phyloP scores from a whole-genome alignment of 352 stramenopile species.

The Pythium phragmiticola region DNA sequence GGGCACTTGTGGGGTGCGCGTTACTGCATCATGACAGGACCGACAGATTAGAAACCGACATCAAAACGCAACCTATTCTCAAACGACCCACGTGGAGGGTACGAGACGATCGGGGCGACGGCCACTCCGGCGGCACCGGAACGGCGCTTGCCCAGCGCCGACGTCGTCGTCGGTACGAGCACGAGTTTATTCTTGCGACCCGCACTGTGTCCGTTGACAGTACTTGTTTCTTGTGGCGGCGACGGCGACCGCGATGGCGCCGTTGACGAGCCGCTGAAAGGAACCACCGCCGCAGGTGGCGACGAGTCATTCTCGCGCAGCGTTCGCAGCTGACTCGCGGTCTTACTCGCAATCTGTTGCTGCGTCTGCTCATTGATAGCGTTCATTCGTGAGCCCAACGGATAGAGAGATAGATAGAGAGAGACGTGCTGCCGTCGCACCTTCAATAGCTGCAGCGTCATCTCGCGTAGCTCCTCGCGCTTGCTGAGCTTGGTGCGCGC shows the following conservation, averaged over 20 bases:
- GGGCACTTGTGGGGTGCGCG: not conserved
- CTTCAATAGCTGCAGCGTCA: slow-evolving; percentile 16
- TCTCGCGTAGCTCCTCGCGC: slow-evolving; percentile 20
- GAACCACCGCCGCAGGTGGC: not conserved
- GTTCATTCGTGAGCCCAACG: not conserved
- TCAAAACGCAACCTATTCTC: not conserved
- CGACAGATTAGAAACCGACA: not conserved
- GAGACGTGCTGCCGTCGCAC: not conserved
- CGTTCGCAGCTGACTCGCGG: slow-evolving; percentile 16
- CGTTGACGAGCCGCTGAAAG: not conserved
- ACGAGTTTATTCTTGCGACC: slow-evolving; percentile 18
- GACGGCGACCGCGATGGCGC: slow-evolving; percentile 9
- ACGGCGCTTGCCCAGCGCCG: slow-evolving; percentile 17
- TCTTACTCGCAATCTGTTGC: slow-evolving; percentile 15
- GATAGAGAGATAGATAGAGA: not conserved
- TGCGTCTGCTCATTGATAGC: slow-evolving; percentile 11
- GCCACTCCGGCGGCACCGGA: not conserved
- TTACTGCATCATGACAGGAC: not conserved
- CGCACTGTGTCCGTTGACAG: not conserved
- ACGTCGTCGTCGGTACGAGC: slow-evolving; percentile 9
- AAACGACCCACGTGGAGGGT: slow-evolving; percentile 10
- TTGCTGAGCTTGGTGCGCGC: not conserved
- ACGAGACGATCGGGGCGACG: not conserved
- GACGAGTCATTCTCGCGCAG: slow-evolving; percentile 1
- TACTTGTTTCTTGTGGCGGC: slow-evolving; percentile 1